A percentile compares a stretch with the other conserved stretches of the same genome.
These are phyloP conservation scores for Debaryomycetaceae sp. DNA, from an alignment of 1,139 yeast species.

Conservation along the genomic window DNA sequence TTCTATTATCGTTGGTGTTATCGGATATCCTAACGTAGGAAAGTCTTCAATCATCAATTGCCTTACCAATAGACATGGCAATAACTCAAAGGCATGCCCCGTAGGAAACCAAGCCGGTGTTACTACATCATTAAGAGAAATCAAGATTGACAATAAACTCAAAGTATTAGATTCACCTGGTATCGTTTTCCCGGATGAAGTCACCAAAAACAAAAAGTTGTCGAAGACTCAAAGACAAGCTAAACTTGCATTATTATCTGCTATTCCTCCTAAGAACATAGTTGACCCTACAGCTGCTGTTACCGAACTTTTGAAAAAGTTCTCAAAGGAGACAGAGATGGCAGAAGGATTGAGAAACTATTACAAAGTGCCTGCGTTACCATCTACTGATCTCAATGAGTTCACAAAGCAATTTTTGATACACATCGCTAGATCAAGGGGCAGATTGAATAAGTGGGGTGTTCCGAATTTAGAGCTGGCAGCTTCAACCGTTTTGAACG, in stretches of 20 bases:
- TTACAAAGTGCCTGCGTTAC: conserved; percentile 81
- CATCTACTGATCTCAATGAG: conserved; percentile 59
- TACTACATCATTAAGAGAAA: conserved; percentile 87
- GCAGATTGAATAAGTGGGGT: conserved; percentile 92
- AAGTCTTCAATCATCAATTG: conserved; percentile 94
- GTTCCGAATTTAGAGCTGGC: conserved; percentile 86
- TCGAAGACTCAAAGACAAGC: conserved; percentile 73
- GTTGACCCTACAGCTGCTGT: conserved; percentile 84
- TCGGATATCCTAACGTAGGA: conserved; percentile 93
- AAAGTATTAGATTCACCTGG: conserved; percentile 95
- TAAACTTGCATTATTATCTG: conserved; percentile 81
- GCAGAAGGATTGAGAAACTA: conserved; percentile 68
- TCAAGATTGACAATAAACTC: conserved; percentile 85
- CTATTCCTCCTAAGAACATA: conserved; percentile 85
- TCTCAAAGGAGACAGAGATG: conserved; percentile 70
- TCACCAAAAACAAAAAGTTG: conserved; percentile 40
- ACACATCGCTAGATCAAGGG: conserved; percentile 89
- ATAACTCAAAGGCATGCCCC: conserved; percentile 74
- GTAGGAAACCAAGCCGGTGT: conserved; percentile 98
- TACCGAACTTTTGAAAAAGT: conserved; percentile 67
- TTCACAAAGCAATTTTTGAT: conserved; percentile 82
- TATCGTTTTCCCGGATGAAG: conserved; percentile 85
- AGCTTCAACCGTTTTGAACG: conserved; percentile 77
- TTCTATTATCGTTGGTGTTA: conserved; percentile 91
- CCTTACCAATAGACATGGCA: conserved; percentile 77